These are phyloP conservation scores for Mycena sp. DNA, from an alignment of 1,284 basidiomycete genomes.

Conservation along the genomic window DNA sequence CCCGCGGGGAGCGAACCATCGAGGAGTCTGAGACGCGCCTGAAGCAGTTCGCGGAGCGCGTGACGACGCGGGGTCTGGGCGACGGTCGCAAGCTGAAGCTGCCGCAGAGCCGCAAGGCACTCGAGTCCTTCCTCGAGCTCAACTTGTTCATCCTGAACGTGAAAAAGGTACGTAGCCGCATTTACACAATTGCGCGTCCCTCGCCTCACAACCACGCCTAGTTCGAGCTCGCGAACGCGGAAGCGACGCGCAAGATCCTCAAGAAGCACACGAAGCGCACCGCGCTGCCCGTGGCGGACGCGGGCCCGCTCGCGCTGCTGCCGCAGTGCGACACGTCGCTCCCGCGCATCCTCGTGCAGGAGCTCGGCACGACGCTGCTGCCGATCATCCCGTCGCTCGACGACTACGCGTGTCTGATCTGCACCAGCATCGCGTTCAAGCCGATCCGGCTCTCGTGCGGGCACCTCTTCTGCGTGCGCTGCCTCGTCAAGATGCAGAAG, in stretches of 20 bases:
- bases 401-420: constrained; percentile 81
- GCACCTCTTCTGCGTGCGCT: constrained; percentile 93
- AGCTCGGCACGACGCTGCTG: constrained; percentile 85
- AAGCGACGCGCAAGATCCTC: constrained; percentile 90
- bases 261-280: constrained; percentile 97
- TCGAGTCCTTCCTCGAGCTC: constrained; percentile 84
- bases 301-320: constrained; percentile 34
- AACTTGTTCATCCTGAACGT: constrained; percentile 87
- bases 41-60: constrained; percentile 73
- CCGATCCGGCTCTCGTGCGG: constrained; percentile 87
- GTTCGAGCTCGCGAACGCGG: constrained; percentile 88
- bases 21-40: constrained; percentile 82
- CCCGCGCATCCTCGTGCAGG: constrained; percentile 85
- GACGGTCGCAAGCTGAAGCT: constrained; percentile 69
- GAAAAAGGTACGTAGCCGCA: constrained; percentile 68
- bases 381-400: constrained; percentile 89
- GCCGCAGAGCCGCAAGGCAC: constrained; percentile 69
- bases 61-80: constrained; percentile 69
- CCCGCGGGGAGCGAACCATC: constrained; percentile 77
- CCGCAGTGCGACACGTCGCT: constrained; percentile 57
- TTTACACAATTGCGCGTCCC: neutral
- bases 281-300: constrained; percentile 61
- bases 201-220: constrained; percentile 35
- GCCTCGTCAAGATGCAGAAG: constrained; percentile 95
- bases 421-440: constrained; percentile 87